Evolutionary conservation across 352 stramenopile genomes (phyloP), one percentile per base, ranked within the genome.

Genomic region (Lagenidium giganteum): DNA sequence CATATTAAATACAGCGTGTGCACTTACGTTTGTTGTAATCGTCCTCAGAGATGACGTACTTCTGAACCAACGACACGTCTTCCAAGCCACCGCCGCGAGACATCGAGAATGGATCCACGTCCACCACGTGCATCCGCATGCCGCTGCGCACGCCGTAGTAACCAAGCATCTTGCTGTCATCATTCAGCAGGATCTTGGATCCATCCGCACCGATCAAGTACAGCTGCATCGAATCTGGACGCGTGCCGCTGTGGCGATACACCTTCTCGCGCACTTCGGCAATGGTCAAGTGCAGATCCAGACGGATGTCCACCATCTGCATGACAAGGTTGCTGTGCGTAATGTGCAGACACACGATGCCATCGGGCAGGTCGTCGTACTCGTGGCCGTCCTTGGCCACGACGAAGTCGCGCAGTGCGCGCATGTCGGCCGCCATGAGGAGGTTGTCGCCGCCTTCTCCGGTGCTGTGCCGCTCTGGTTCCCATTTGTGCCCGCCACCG

Each of bases 1-100:
- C 17, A 26, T 18, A 28, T 26, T 26, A 37, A 8, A 39, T 30
- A n/a, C 0, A 39, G 37, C 13, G 8, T 12, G 33, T 12, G 8
- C 9, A 51, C 68, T 39, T 76, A 93, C 95, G 85, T 46, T 97
- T 97, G 65, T 99, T 75, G 70, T 99, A 99, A 52, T 98, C 96
- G 31, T 98, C 95, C 36, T 99, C 97, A 0, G 74, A 95, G 71
- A 99, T 99, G 53, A 87, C 63, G 67, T 99, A 99, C 72, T 99
- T 99, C 48, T 98, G 55, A 18, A 99, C 82, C 34, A 98, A 76
- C 8, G 85, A 94, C 8, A 96, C 85, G 62, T 99, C 93, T 58
- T 99, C 96, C 11, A 98, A 92, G 4, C 92, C 96, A 14, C 97
- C 96, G 34, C 86, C 82, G 25, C 71, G 83, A 20, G 90, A 96